These are phyloP conservation scores for Cyberlindnera samutprakarnensis DNA, from an alignment of 805 yeast genomes.

Conservation along the genomic window DNA sequence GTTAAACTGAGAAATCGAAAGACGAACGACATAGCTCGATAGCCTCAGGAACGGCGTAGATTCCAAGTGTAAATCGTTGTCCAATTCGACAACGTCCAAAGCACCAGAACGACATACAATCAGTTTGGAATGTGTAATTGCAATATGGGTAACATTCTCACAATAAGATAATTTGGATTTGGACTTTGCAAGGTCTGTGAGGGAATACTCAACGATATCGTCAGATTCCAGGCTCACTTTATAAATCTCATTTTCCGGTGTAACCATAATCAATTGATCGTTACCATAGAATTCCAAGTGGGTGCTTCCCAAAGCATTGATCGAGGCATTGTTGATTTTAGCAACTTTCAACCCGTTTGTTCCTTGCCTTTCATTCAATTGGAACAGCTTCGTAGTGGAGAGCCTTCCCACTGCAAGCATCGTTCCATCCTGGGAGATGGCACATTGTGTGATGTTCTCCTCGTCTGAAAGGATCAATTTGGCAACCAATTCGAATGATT, in stretches of 20 bases:
- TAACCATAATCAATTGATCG: slow-evolving; percentile 40
- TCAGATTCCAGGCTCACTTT: slow-evolving; percentile 23
- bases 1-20: slow-evolving; percentile 41
- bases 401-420: slow-evolving; percentile 67
- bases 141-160: slow-evolving; percentile 39
- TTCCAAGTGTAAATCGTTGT: slow-evolving; percentile 9
- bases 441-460: slow-evolving; percentile 68
- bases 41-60: slow-evolving; percentile 47
- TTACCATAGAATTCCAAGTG: slow-evolving; percentile 40
- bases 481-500: slow-evolving; percentile 50
- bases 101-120: slow-evolving; percentile 55
- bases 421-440: slow-evolving; percentile 57
- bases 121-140: slow-evolving; percentile 40
- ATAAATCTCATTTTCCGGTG: slow-evolving; percentile 56
- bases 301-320: slow-evolving; percentile 47
- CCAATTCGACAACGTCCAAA: slow-evolving; percentile 41
- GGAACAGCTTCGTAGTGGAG: slow-evolving; percentile 60
- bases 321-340: slow-evolving; percentile 38
- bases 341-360: slow-evolving; percentile 36
- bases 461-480: slow-evolving; percentile 65
- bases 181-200: slow-evolving; percentile 29
- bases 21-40: slow-evolving; percentile 50
- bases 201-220: slow-evolving; percentile 27
- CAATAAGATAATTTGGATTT: slow-evolving; percentile 36
- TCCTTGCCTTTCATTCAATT: slow-evolving; percentile 35